Base-by-base conservation (phyloP, 1,284 basidiomycete species). In the Ceratobasidium sp. region DNA sequence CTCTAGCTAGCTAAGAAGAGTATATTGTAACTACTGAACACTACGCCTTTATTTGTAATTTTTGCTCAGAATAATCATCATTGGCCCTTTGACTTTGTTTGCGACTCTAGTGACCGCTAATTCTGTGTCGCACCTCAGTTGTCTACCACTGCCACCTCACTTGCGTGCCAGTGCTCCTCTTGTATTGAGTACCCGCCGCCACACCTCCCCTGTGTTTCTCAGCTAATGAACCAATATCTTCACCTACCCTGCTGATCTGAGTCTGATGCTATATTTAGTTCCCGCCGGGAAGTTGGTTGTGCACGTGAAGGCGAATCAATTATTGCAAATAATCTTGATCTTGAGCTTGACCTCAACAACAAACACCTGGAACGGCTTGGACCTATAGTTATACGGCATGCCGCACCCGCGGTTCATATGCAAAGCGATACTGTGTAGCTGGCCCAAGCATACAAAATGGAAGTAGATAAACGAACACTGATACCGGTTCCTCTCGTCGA, bases 251-350 rank as follows among this genome's bases (percentile, higher is more conserved):
- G 26, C 26, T 13, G 26, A 56, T 13, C 17, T 23, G 54, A 6
- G 17, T 56, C 7, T 56, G 5, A 56, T 56, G 44, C 13, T 46
- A 46, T 46, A 46, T 46, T 46, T 46, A 46, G 44, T 46, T 46
- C 44, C 44, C 59, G 17, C 9, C 28, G 38, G 40, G 15, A n/a
- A 20, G 20, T 42, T 12, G n/a, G 23, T 33, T 44, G 33, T 7
- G 13, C n/a, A n/a, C 12, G 9, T 17, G 38, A 12, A 28, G 33
- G 33, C 61, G n/a, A 17, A 17, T 42, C 7, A 64, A 7, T 5
- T 20, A 62, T 62, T 62, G 33, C 61, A 62, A 62, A 62, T 62
- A 17, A n/a, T 23, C 5, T 62, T 62, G 4, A 17, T n/a, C 20
- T n/a, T 26, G 40, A 6, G n/a, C 20, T 62, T 23, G 20, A 44